phyloP scores from a whole-genome alignment of 495 filamentous ascomycete species.

The Pseudomonodictys pantanalensis region DNA sequence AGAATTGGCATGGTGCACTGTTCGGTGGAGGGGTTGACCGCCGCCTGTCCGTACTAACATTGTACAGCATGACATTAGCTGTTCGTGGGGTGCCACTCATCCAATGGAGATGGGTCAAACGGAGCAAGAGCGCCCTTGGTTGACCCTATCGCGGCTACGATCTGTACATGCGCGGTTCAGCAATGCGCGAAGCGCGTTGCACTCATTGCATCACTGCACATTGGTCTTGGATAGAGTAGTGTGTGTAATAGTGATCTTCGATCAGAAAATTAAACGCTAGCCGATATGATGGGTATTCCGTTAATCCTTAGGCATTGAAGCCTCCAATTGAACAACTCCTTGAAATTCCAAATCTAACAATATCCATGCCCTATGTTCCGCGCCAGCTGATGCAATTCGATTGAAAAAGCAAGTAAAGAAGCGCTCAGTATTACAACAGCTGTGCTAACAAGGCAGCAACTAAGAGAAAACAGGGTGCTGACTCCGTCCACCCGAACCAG shows the following conservation, averaged over 20 bases:
- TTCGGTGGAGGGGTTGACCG: too few relatives aligned
- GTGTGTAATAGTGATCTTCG: conserved; percentile 4
- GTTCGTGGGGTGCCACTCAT: too few relatives aligned
- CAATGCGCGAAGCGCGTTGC: background rate
- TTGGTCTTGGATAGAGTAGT: background rate
- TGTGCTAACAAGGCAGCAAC: conserved; percentile 11
- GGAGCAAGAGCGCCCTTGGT: too few relatives aligned
- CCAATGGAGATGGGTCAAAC: too few relatives aligned
- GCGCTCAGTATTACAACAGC: conserved; percentile 33
- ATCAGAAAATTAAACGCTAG: conserved; percentile 2
- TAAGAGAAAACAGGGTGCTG: conserved; percentile 10
- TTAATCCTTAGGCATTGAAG: conserved; percentile 1
- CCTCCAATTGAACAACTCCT: conserved; percentile 13
- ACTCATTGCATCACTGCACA: background rate
- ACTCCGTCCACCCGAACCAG: conserved; percentile 33
- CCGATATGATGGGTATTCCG: conserved; percentile 23
- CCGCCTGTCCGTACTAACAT: too few relatives aligned
- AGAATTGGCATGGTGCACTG: too few relatives aligned
- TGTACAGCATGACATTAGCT: too few relatives aligned
- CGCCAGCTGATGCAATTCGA: conserved; percentile 32
- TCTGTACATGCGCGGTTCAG: background rate
- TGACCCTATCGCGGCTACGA: background rate
- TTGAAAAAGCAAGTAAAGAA: conserved; percentile 20
- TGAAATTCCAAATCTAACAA: conserved; percentile 9
- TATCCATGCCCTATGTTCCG: conserved; percentile 16